phyloP scores from a whole-genome alignment of 163 green algal species.

The Prototheca wickerhamii region DNA sequence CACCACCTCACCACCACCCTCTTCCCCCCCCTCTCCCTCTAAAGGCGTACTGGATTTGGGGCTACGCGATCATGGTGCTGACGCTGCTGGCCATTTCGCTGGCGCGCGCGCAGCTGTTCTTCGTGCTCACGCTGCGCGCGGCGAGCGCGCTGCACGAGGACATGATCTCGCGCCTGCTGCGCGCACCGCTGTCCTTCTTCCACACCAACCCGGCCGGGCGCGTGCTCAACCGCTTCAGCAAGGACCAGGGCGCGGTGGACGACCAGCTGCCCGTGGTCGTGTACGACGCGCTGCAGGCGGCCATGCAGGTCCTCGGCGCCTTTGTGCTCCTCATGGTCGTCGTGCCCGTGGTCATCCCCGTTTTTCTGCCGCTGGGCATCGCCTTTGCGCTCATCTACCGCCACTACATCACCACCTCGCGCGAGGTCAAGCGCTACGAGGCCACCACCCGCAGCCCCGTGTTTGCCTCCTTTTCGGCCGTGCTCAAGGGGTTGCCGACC shows the following conservation, averaged over 20 bases:
- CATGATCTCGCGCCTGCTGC: constrained; percentile 54
- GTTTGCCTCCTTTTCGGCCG: constrained; percentile 65
- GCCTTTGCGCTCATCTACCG: constrained; percentile 35
- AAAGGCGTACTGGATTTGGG: constrained; percentile 28
- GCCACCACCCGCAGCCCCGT: constrained; percentile 65
- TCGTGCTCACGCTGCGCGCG: constrained; percentile 48
- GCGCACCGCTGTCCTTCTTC: constrained; percentile 64
- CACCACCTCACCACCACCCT: neutral
- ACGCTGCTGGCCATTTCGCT: constrained; percentile 58
- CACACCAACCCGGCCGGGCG: constrained; percentile 57
- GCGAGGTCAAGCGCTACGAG: constrained; percentile 81
- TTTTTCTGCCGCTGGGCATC: constrained; percentile 53
- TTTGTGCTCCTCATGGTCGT: constrained; percentile 46
- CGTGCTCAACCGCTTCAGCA: constrained; percentile 78
- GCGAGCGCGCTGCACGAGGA: constrained; percentile 39
- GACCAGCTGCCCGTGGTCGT: constrained; percentile 78
- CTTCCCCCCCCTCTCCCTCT: neutral
- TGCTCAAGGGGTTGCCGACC: constrained; percentile 68
- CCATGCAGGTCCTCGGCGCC: constrained; percentile 49
- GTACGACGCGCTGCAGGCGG: constrained; percentile 59
- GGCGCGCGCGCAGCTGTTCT: constrained; percentile 71
- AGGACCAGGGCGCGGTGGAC: constrained; percentile 65
- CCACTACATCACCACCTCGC: constrained; percentile 59
- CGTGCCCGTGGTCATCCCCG: constrained; percentile 51
- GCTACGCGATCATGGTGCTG: constrained; percentile 34